Conservation (phyloP, 768 basidiomycete species). For the Boletus barrowsii region DNA sequence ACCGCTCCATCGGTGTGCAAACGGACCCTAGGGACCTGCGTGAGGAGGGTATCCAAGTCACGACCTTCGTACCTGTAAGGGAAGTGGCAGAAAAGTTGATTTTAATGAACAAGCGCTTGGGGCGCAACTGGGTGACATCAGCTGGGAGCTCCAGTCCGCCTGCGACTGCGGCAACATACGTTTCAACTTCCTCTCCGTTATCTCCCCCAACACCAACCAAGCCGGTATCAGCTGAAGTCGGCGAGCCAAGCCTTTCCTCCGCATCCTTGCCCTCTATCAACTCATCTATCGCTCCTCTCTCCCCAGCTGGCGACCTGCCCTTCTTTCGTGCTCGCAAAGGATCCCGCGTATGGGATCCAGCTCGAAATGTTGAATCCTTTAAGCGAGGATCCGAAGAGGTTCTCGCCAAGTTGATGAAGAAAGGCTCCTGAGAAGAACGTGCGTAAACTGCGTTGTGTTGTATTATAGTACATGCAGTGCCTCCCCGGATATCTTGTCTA, state of each 20-base stretch:
- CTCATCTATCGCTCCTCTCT: constrained; percentile 53
- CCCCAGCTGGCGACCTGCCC: constrained; percentile 42
- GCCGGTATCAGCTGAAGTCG: constrained; percentile 6
- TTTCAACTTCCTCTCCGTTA: constrained; percentile 1
- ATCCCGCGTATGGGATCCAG: constrained; percentile 81
- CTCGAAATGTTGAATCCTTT: constrained; percentile 80
- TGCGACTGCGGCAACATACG: neutral
- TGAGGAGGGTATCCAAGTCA: constrained; percentile 60
- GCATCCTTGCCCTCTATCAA: constrained; percentile 39
- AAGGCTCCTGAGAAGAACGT: constrained; percentile 67
- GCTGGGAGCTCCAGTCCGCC: constrained; percentile 1
- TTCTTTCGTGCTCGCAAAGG: constrained; percentile 39
- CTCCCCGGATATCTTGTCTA: neutral
- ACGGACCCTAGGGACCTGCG: constrained; percentile 55
- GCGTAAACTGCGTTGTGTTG: constrained; percentile 4
- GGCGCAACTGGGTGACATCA: constrained; percentile 20
- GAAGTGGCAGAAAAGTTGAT: constrained; percentile 24
- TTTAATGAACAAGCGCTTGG: constrained; percentile 18
- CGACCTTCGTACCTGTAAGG: constrained; percentile 15
- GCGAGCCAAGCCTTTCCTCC: constrained; percentile 3
- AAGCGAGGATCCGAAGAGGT: constrained; percentile 88
- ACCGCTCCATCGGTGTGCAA: constrained; percentile 69
- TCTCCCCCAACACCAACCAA: constrained; percentile 6
- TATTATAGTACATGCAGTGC: neutral
- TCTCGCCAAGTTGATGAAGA: constrained; percentile 75